Base-by-base conservation (phyloP, 2,329 filamentous ascomycete species). In the Stachybotrys chartarum region DNA sequence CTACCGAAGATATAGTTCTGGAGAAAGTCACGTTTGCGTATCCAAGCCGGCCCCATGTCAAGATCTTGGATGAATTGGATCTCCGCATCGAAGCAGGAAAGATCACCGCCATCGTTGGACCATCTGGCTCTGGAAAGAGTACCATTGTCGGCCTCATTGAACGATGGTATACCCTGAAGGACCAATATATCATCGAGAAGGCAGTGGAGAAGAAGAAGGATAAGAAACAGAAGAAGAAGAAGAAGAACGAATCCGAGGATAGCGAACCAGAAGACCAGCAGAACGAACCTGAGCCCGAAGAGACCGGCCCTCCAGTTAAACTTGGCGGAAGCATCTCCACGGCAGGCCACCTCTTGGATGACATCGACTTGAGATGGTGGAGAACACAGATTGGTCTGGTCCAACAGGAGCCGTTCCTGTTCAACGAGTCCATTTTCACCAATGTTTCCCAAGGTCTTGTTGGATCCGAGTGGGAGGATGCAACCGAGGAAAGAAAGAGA, bases 51-150 rank as follows among this genome's bases (percentile, higher is more conserved):
- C 82, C 84, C 0, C 78, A 85, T 56, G 79, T 86, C 57, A 83
- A 82, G 62, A 81, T 90, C 0, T 69, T 90, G 1, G 78, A 87
- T 60, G 71, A 77, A 3, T 67, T 90, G 3, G 76, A 79, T 61
- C 69, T 89, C 8, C 73, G 68, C 0, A 81, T 90, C 55, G 75
- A 81, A 57, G 76, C 81, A 7, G 85, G 85, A 18, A 87, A 88
- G 63, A 79, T 85, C 2, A 90, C 86, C 1, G 88, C 88, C 2
- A 85, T 91, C 17, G 87, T 91, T 18, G 88, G 88, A 0, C 81
- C 86, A 0, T 88, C 85, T 3, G 88, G 88, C 0, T 85, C 81
- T 5, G 88, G 88, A 0, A 92, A 91, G 67, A 88, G 84, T 52
- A 91, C 88, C 0, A 83, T 91, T 30, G 82, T 90, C 1, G 86